Evolutionary conservation across 805 yeast genomes (phyloP), one percentile per base, ranked within the genome.

Genomic region (Schwanniomyces vanrijiae): DNA sequence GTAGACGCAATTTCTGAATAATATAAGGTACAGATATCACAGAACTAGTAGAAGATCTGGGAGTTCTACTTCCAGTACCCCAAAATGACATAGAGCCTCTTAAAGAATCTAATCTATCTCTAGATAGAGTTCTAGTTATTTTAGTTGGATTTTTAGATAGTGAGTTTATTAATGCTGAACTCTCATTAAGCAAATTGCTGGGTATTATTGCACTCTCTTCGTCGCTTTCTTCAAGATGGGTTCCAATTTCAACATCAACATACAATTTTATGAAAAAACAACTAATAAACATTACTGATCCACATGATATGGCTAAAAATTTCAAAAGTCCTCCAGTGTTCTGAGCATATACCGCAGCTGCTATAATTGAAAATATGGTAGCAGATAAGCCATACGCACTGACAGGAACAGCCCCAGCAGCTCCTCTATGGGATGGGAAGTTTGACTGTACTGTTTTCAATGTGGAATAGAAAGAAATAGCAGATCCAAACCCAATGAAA

Each of bases 331-430:
- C 81, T 5, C 73, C 77, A 1, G 88, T 76, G 52, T 84, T 64
- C 26, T 75, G 80, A 6, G 65, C 61, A 53, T 79, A 86, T 43
- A 77, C 71, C 5, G 65, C 55, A 0, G 86, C 81, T 11, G 88
- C 78, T 3, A 84, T 55, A 2, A 77, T 61, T 2, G 89, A 81
- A 57, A 83, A 84, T 16, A 84, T 53, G 35, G 87, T 72, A 3
- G 92, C 90, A 5, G 90, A 80, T 37, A 87, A 64, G 0, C 92
- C 95, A 62, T 81, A 87, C 0, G 83, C 72, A 11, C 88, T 77
- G 3, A 84, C 86, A 1, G 89, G 88, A 37, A 80, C 68, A 0
- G 88, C 83, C 16, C 83, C 84, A 2, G 90, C 90, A 5, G 82
- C 71, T 19, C 90, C 94, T 58, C 86, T 73, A 56, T 83, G 82